Base-by-base conservation (phyloP, 768 basidiomycete genomes). In the Lentinula aciculospora region DNA sequence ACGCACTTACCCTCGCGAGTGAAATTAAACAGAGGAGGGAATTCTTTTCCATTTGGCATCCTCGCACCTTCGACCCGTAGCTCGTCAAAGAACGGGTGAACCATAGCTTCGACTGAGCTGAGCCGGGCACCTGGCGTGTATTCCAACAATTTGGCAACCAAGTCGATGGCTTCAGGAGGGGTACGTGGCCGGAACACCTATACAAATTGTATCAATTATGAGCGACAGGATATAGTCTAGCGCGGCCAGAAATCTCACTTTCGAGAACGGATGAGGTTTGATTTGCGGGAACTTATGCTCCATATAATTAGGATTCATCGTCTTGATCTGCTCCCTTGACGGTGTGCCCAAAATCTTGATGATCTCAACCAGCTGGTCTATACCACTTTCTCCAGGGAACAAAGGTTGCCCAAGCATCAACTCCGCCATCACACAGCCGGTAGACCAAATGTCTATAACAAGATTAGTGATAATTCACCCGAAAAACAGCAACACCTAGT, bases 221-320 rank as follows among this genome's bases (percentile, higher is more conserved):
- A 65, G 54, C 60, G 50, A 58, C 19, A 47, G 34, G 17, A 57
- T 46, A 54, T 17, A 17, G 55, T 34, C 57, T 31, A 37, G 31
- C 51, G 46, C 3, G 36, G 25, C 25, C 19, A 51, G n/a, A 29
- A 8, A 19, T 68, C 73, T 27, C 59, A 92, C 93, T 86, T 98
- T 98, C 69, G 88, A 89, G 79, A 98, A 98, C 0, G 95, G 95
- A 69, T 98, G 96, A n/a, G 95, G 94, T 71, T 96, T 94, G 80
- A 99, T 99, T 74, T 98, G 96, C 1, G 97, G 97, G 80, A 99
- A 99, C 75, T 98, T 98, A 84, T 99, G 97, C 70, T 99, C 97
- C 97, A 98, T 98, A 76, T 99, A 99, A 77, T 99, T 99, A 56
- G 97, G 97, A 74, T 99, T 99, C 97, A 99, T 99, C 64, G 97